These are phyloP conservation scores for Chamaecrista fasciculata DNA, from an alignment of 306 rosid species.

Conservation along the genomic window DNA sequence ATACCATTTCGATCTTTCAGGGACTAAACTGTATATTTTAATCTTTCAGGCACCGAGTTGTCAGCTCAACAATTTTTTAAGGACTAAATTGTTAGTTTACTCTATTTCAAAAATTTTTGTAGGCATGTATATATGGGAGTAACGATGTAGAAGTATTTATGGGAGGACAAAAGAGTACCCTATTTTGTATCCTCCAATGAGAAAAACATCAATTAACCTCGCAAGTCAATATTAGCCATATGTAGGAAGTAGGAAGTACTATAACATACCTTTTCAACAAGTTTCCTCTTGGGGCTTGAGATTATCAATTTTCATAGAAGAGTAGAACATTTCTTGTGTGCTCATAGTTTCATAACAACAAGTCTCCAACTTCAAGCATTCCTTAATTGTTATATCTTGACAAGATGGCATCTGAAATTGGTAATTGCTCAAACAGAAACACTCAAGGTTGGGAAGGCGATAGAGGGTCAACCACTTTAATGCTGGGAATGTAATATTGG, in stretches of 20 bases:
- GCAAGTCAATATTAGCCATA: too few species aligned
- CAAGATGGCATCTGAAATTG: conserved; percentile 20
- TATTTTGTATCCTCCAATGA: background rate
- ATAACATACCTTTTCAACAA: background rate
- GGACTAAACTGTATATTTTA: too few species aligned
- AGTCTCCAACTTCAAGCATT: conserved; percentile 29
- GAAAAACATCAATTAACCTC: background rate
- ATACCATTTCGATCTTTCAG: too few species aligned
- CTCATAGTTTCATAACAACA: conserved; percentile 18
- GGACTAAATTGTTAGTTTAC: too few species aligned
- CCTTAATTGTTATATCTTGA: conserved; percentile 2
- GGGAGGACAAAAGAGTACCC: background rate
- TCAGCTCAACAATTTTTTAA: too few species aligned
- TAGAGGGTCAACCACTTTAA: conserved; percentile 18
- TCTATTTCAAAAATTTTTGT: background rate
- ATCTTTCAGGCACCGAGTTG: too few species aligned
- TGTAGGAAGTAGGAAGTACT: background rate
- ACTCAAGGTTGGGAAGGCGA: conserved; percentile 13
- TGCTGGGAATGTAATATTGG: conserved; percentile 15
- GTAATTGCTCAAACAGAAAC: conserved; percentile 18
- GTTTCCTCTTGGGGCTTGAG: background rate
- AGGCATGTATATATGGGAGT: background rate
- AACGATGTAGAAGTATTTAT: background rate
- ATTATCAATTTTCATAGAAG: background rate
- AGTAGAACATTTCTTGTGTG: background rate